Evolutionary conservation across 225 moss, liverwort and hornwort genomes (phyloP).

Genomic region (Takakia lepidozioides): DNA sequence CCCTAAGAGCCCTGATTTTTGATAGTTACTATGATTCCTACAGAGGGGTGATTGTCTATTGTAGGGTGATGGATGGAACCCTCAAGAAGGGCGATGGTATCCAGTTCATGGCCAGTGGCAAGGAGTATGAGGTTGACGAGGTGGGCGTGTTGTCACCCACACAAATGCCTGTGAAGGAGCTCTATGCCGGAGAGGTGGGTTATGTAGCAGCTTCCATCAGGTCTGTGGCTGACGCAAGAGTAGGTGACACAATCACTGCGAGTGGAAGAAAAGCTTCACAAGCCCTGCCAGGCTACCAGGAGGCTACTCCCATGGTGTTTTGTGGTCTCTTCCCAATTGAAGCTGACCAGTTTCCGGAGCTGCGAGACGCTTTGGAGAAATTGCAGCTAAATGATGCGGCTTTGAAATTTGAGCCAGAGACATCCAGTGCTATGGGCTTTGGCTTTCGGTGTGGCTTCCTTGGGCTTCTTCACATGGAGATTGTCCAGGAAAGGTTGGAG

Average conservation of each 20-base stretch:
- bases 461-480: slow-evolving; percentile 97
- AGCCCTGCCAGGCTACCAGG: slow-evolving; percentile 79
- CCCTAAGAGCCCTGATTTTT: slow-evolving; percentile 88
- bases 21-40: slow-evolving; percentile 93
- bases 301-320: slow-evolving; percentile 98
- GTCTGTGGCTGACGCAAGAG: slow-evolving; percentile 92
- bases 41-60: slow-evolving; percentile 90
- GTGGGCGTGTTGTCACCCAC: slow-evolving; percentile 86
- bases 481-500: slow-evolving; percentile 97
- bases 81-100: slow-evolving; percentile 76
- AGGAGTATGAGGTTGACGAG: slow-evolving; percentile 86
- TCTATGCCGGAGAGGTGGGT: slow-evolving; percentile 91
- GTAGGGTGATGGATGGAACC: slow-evolving; percentile 82
- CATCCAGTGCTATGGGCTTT: slow-evolving; percentile 96
- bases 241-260: slow-evolving; percentile 86
- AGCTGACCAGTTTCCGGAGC: slow-evolving; percentile 83
- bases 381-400: slow-evolving; percentile 96
- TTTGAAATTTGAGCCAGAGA: slow-evolving; percentile 88
- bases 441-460: slow-evolving; percentile 96
- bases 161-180: slow-evolving; percentile 86
- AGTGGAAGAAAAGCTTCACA: slow-evolving; percentile 56
- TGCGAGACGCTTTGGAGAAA: slow-evolving; percentile 88
- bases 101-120: slow-evolving; percentile 94
- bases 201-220: slow-evolving; percentile 92
- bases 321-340: slow-evolving; percentile 92